Evolutionary conservation across 208 protist species (phyloP).

Genomic region (Trypanosoma avium): DNA sequence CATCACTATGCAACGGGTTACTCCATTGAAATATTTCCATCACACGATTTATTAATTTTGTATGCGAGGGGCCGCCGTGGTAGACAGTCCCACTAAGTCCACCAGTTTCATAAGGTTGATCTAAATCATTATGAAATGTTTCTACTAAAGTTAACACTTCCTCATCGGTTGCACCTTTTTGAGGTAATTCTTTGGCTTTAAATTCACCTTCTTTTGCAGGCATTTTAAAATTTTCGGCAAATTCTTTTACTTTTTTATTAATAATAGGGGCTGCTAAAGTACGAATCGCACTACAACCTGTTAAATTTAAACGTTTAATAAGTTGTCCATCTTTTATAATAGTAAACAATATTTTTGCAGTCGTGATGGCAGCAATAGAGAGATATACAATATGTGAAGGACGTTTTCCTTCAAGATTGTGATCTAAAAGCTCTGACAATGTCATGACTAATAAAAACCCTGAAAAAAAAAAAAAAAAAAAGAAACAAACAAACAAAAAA

Average conservation of each 20-base stretch:
- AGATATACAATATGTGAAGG: conserved; percentile 62
- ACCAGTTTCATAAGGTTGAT: conserved; percentile 66
- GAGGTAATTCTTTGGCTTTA: conserved; percentile 59
- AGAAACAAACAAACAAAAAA: conserved; percentile 2
- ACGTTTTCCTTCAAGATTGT: conserved; percentile 40
- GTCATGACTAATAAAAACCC: conserved; percentile 26
- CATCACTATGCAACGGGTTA: conserved; percentile 96
- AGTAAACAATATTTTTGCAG: conserved; percentile 38
- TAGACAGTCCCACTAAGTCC: conserved; percentile 94
- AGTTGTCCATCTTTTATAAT: conserved; percentile 54
- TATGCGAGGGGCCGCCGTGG: conserved; percentile 83
- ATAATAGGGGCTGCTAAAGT: conserved; percentile 59
- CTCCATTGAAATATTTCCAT: conserved; percentile 91
- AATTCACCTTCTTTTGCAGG: conserved; percentile 66
- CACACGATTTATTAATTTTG: conserved; percentile 86
- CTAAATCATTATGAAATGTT: conserved; percentile 59
- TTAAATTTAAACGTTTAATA: conserved; percentile 46
- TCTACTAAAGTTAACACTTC: conserved; percentile 65
- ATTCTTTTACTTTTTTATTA: conserved; percentile 42
- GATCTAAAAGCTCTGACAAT: conserved; percentile 60
- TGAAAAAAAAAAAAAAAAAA: conserved; percentile 22
- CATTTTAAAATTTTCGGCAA: conserved; percentile 50
- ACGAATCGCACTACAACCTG: conserved; percentile 60
- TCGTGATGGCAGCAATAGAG: conserved; percentile 39
- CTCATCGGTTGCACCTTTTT: conserved; percentile 42